Evolutionary conservation across 73 alveolate species (phyloP), one percentile per base, ranked within the genome.

Genomic region (Paramecium pentaurelia): DNA sequence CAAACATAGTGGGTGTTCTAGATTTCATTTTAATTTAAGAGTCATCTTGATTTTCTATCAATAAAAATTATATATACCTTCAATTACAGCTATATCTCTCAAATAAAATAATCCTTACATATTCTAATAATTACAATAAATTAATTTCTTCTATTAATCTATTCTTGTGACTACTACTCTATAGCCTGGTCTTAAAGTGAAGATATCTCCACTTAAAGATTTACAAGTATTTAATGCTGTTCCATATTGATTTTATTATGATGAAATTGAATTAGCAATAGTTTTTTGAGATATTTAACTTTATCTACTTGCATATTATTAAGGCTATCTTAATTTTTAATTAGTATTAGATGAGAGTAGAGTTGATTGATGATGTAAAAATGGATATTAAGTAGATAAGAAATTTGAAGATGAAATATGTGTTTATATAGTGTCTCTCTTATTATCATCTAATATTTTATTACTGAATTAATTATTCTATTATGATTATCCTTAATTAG

Each of bases 221-320:
- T 80, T 80, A 47, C 91, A 42, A 18, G 91, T 80, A 80, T 80
- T 80, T 49, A 80, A 12, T 45, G 91, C 91, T 6, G 91, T 80
- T 47, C 77, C 91, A 80, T 45, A 45, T 73, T 73, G 47, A 36
- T 36, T 3, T 16, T 37, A 11, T 16, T 40, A 37, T 16, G 40
- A 37, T 20, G 87, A 40, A 5, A 22, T 32, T 6, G 87, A 73
- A 73, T 73, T 32, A 0, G 87, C 59, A 30, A 34, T 37, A 16
- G 87, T 73, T 73, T 73, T 73, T 38, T 73, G 60, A 38, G 87
- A 73, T 37, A 73, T 37, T 22, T 73, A 6, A 38, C 87, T 73
- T 22, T 73, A 73, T 36, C 87, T 73, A 64, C 84, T 64, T 28
- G 84, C 84, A 34, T 64, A 64, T 14, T 64, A 64, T 12, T 40